A percentile compares a stretch with the other conserved stretches of the same genome.
phyloP scores from a whole-genome alignment of 768 basidiomycete species.

The Termitomyces heimii region DNA sequence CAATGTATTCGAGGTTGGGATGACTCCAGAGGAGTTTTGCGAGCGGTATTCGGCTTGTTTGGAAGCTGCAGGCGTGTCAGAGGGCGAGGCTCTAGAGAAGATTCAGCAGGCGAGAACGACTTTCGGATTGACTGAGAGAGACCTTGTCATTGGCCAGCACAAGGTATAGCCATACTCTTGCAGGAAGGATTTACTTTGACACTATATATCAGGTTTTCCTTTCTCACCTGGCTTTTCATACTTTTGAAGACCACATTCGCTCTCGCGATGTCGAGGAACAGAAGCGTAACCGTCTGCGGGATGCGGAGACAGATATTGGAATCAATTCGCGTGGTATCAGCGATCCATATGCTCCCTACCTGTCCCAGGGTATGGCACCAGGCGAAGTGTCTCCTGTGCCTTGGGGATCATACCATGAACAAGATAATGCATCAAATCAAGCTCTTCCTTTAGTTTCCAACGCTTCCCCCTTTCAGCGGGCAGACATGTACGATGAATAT shows the following conservation, averaged over 20 bases:
- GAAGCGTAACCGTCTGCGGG: slow-evolving; percentile 71
- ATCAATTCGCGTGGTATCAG: slow-evolving; percentile 46
- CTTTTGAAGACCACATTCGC: slow-evolving; percentile 83
- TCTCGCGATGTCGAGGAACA: slow-evolving; percentile 81
- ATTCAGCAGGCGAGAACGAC: slow-evolving; percentile 53
- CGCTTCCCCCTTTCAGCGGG: slow-evolving; percentile 78
- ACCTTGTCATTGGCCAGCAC: slow-evolving; percentile 75
- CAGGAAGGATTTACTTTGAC: background rate
- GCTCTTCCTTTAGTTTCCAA: slow-evolving; percentile 80
- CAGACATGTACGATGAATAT: slow-evolving; percentile 68
- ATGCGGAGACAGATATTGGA: slow-evolving; percentile 69
- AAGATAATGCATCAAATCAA: slow-evolving; percentile 57
- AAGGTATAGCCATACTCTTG: slow-evolving; percentile 50
- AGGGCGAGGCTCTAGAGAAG: slow-evolving; percentile 54
- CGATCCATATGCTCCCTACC: slow-evolving; percentile 80
- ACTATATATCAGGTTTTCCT: slow-evolving; percentile 67
- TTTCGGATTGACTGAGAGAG: slow-evolving; percentile 55
- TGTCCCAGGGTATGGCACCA: slow-evolving; percentile 41
- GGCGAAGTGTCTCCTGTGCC: slow-evolving; percentile 23
- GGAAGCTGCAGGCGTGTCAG: slow-evolving; percentile 45
- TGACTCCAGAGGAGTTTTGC: slow-evolving; percentile 84
- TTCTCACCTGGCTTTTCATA: slow-evolving; percentile 79
- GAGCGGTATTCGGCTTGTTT: slow-evolving; percentile 75
- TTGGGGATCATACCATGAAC: slow-evolving; percentile 43
- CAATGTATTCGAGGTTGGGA: slow-evolving; percentile 74